Base-by-base conservation (phyloP, 1,284 basidiomycete species). In the Chalciporus sp. region DNA sequence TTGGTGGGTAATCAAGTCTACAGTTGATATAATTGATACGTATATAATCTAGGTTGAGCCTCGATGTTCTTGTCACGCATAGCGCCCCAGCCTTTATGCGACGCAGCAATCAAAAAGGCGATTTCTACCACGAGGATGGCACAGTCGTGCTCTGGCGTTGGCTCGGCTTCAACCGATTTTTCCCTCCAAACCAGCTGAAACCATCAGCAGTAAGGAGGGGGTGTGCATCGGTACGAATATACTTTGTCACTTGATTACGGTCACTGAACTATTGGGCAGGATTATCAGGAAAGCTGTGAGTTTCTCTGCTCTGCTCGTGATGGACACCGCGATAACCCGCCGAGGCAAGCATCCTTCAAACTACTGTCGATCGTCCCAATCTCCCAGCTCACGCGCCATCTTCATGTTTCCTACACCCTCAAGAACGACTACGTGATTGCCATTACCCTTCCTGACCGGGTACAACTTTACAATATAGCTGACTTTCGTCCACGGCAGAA, bases 211-310 rank as follows among this genome's bases (percentile, higher is more conserved):
- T 78, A 19, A 73, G 83, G 61, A 72, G 83, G 56, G 84, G 85
- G 28, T 83, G 81, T 60, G 78, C 80, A 51, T 82, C 83, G 47
- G 87, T 88, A 67, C 50, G 83, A 74, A 27, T 45, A 45, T 10
- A n/a, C 35, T 10, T 42, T 17, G 31, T 44, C 35, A n/a, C 16
- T 42, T 17, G 16, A 11, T 26, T 57, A 23, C 49, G 51, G n/a
- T 47, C 47, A 42, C 52, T 62, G 37, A 58, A 31, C 7, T 7
- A 7, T 27, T 49, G 6, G 27, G 29, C 55, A 90, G 87, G 87
- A 90, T 65, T 90, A 83, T 66, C 82, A 83, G 62, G 82, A 87
- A 61, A 90, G 87, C 63, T 76, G 87, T 88, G 70, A 64, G 70
- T 26, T 1, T 37, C 42, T 35, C 47, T 10, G 39, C 49, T 43